phyloP scores from a whole-genome alignment of 176 grass and related monocot species.

The Avena atlantica region DNA sequence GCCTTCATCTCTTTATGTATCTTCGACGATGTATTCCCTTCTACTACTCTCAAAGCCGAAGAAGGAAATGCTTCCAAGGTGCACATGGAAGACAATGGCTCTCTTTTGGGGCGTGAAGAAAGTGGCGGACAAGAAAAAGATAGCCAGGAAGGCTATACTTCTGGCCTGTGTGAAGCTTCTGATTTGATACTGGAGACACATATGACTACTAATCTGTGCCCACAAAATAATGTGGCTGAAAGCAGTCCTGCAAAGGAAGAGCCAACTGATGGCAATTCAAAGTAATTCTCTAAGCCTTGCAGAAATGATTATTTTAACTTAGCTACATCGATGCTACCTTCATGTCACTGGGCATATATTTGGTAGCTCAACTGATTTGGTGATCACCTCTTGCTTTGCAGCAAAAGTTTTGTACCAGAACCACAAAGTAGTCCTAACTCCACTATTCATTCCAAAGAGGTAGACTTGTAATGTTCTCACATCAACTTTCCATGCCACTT shows the following conservation, averaged over 20 bases:
- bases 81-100: neutral
- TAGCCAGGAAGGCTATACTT: conserved; percentile 26
- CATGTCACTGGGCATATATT: conserved; percentile 27
- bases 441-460: conserved; percentile 32
- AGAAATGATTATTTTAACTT: conserved; percentile 34
- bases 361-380: conserved; percentile 20
- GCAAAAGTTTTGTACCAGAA: conserved; percentile 40
- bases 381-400: conserved; percentile 43
- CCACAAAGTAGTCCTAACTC: conserved; percentile 24
- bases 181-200: conserved; percentile 34
- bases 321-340: conserved; percentile 38
- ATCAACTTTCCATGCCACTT: neutral
- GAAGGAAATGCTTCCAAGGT: conserved; percentile 33
- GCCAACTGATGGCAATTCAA: conserved; percentile 37
- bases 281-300: conserved; percentile 34
- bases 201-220: conserved; percentile 36
- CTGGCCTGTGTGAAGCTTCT: conserved; percentile 29
- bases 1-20: neutral
- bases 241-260: conserved; percentile 36
- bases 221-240: conserved; percentile 38
- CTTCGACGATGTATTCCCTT: conserved; percentile 43
- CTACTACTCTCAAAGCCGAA: conserved; percentile 29
- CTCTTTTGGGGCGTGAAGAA: conserved; percentile 30
- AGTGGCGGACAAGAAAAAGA: conserved; percentile 31
- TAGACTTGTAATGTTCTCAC: conserved; percentile 18